Percentiles rank a stretch among this genome's conserved stretches.
Evolutionary conservation across 1,284 basidiomycete genomes (phyloP).

Genomic region (Naganishia liquefaciens): DNA sequence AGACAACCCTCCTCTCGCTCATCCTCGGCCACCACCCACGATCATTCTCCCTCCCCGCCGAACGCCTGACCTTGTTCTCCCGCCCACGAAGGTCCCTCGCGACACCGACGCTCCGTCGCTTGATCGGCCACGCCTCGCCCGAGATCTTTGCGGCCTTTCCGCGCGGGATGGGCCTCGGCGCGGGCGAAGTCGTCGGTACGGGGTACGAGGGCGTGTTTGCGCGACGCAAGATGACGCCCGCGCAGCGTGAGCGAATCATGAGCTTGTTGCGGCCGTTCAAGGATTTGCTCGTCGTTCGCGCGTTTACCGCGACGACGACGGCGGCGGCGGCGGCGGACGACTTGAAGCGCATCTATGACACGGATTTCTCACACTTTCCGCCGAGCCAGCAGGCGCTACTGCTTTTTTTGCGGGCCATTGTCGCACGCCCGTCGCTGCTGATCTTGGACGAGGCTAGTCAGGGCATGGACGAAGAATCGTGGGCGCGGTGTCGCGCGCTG

Average conservation of each 20-base stretch:
- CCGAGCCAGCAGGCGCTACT: conserved; percentile 75
- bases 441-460: conserved; percentile 87
- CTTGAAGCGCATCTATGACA: conserved; percentile 37
- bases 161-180: conserved; percentile 66
- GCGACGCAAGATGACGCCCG: conserved; percentile 58
- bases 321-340: conserved; percentile 19
- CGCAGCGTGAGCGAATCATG: conserved; percentile 54
- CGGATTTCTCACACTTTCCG: conserved; percentile 64
- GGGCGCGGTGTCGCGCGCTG: conserved; percentile 64
- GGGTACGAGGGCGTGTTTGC: conserved; percentile 79
- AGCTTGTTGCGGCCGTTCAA: conserved; percentile 64
- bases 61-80: conserved; percentile 68
- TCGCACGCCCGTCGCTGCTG: conserved; percentile 66
- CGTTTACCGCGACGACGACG: conserved; percentile 56
- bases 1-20: conserved; percentile 90
- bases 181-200: conserved; percentile 75
- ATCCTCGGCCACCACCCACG: conserved; percentile 93
- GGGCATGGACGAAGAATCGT: conserved; percentile 77
- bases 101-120: conserved; percentile 61
- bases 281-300: conserved; percentile 36
- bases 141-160: conserved; percentile 92
- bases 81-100: conserved; percentile 66
- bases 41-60: conserved; percentile 67
- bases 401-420: conserved; percentile 79
- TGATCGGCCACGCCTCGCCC: conserved; percentile 79